Percentiles rank a stretch among this genome's conserved stretches.
Evolutionary conservation across 1,284 basidiomycete genomes (phyloP).

Genomic region (Trichosporon ovoides): DNA sequence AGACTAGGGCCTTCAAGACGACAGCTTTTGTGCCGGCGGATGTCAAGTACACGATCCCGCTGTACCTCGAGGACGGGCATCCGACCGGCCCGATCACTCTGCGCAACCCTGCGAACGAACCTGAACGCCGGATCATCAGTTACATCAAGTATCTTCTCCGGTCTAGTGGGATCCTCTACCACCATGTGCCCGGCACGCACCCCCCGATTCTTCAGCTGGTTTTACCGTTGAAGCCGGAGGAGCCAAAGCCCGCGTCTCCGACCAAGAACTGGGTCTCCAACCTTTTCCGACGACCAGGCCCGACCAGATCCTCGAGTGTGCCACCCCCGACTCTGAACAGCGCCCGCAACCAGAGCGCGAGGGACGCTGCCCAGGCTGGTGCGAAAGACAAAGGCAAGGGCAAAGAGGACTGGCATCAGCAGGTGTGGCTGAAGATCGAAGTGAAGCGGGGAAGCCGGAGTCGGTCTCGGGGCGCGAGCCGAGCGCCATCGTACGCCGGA

Average conservation of each 20-base stretch:
- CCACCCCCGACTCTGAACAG: conserved; percentile 16
- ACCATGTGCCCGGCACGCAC: conserved; percentile 37
- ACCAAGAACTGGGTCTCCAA: conserved; percentile 18
- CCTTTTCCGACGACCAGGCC: conserved; percentile 14
- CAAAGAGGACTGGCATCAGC: conserved; percentile 19
- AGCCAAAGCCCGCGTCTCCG: neutral
- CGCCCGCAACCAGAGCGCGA: conserved; percentile 6
- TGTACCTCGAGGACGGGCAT: conserved; percentile 28
- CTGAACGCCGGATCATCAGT: conserved; percentile 42
- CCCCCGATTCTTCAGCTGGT: conserved; percentile 33
- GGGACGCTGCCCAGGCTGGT: neutral
- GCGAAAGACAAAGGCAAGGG: conserved; percentile 1
- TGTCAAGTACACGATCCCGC: conserved; percentile 51
- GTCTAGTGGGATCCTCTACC: conserved; percentile 54
- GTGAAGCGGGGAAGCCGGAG: conserved; percentile 9
- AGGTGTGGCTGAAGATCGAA: conserved; percentile 20
- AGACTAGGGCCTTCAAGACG: conserved; percentile 50
- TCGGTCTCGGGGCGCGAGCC: neutral
- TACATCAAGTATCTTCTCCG: conserved; percentile 54
- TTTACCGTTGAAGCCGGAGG: conserved; percentile 21
- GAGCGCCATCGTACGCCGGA: neutral
- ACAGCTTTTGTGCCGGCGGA: conserved; percentile 51
- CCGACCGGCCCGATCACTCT: conserved; percentile 31
- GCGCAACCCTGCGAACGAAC: conserved; percentile 43
- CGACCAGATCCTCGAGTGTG: conserved; percentile 24